Conservation (phyloP, 768 basidiomycete genomes). For the Pulveroboletus ravenelii region DNA sequence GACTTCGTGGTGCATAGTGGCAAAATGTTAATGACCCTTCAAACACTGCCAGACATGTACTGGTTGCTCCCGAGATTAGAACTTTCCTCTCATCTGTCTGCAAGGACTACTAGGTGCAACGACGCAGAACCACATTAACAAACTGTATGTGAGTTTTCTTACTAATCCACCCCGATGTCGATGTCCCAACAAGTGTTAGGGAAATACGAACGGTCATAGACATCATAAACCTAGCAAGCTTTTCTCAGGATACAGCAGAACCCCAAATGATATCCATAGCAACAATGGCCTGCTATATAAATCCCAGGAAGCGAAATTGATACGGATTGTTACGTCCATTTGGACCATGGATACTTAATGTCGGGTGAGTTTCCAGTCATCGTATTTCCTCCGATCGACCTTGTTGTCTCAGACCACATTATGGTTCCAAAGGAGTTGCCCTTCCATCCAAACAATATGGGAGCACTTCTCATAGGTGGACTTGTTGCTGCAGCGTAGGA, state of each 20-base stretch:
- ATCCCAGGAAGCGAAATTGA: background rate
- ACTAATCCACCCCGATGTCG: background rate
- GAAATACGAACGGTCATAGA: background rate
- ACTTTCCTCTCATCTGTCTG: no score
- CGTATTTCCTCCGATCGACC: background rate
- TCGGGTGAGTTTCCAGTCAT: background rate
- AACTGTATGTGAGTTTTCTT: no score
- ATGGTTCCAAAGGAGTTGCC: background rate
- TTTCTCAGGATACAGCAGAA: background rate
- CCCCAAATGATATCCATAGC: slow-evolving; percentile 2
- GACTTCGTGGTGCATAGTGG: no score
- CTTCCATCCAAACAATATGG: slow-evolving; percentile 43
- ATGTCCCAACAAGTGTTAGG: background rate
- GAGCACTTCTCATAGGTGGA: slow-evolving; percentile 55
- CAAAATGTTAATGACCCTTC: no score
- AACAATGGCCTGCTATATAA: background rate
- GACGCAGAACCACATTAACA: background rate
- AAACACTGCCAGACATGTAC: no score
- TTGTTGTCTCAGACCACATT: background rate
- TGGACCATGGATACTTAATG: background rate
- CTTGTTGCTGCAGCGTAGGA: slow-evolving; percentile 51
- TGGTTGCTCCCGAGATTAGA: no score
- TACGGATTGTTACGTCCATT: background rate
- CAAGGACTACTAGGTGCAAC: background rate
- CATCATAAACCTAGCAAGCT: background rate